Evolutionary conservation across 2,329 filamentous ascomycete genomes (phyloP).

Genomic region (Didymella pomorum): DNA sequence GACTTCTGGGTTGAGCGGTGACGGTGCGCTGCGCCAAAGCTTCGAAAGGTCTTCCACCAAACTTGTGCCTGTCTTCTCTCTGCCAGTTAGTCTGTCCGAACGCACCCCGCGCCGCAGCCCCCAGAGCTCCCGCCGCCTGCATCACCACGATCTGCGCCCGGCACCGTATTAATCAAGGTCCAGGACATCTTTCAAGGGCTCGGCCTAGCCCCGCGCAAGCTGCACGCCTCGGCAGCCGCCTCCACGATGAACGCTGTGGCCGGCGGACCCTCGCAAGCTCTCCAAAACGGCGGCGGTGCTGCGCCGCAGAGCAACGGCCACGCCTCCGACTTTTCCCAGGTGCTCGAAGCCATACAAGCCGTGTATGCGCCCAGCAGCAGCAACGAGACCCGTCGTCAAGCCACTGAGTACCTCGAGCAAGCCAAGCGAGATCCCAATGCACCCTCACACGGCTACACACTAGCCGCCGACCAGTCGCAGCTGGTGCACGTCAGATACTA

Average conservation of each 20-base stretch:
- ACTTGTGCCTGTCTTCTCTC: conserved; percentile 13
- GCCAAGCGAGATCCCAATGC: conserved; percentile 82
- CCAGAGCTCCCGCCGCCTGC: conserved; percentile 2
- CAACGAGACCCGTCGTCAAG: conserved; percentile 82
- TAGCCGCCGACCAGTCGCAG: conserved; percentile 79
- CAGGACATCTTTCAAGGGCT: conserved; percentile 19
- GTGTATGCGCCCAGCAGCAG: conserved; percentile 83
- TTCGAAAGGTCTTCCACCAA: conserved; percentile 12
- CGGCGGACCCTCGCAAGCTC: conserved; percentile 38
- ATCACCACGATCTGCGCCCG: conserved; percentile 3
- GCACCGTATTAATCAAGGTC: conserved; percentile 6
- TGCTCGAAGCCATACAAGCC: conserved; percentile 84
- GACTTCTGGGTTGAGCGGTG: conserved; percentile 18
- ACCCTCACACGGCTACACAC: conserved; percentile 81
- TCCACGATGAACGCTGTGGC: conserved; percentile 44
- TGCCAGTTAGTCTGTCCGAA: conserved; percentile 14
- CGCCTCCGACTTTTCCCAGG: conserved; percentile 64
- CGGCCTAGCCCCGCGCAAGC: conserved; percentile 17
- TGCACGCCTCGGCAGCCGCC: conserved; percentile 27
- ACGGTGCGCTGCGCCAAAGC: conserved; percentile 19
- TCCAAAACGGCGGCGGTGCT: conserved; percentile 32
- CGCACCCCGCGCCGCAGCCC: conserved; percentile 10
- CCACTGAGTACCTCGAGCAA: conserved; percentile 83
- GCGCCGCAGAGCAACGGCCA: conserved; percentile 30
- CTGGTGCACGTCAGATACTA: conserved; percentile 89